These are phyloP conservation scores for Sporobolus alterniflorus DNA, from an alignment of 202 grass and related monocot genomes.

Conservation along the genomic window DNA sequence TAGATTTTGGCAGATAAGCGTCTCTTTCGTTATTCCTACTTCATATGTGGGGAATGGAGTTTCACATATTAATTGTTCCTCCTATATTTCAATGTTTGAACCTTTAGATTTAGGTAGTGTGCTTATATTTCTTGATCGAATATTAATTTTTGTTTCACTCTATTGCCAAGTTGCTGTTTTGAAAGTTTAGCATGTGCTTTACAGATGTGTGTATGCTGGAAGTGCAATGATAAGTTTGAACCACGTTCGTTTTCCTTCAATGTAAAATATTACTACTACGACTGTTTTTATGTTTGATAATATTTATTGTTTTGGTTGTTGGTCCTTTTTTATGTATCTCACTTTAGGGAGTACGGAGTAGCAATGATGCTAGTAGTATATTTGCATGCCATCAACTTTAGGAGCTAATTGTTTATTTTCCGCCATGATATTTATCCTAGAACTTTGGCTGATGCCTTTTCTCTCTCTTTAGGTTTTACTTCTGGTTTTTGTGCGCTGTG, in stretches of 20 bases:
- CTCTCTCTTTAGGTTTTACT: conserved; percentile 49
- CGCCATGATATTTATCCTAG: neutral
- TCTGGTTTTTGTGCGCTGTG: conserved; percentile 97
- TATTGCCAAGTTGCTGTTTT: neutral
- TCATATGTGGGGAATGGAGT: conserved; percentile 1
- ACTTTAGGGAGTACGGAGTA: neutral
- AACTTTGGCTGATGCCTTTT: conserved; percentile 21
- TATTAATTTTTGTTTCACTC: neutral
- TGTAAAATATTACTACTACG: neutral
- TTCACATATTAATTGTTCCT: neutral
- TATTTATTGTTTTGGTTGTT: neutral
- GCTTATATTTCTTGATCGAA: neutral
- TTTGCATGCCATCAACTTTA: conserved; percentile 13
- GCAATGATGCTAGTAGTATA: neutral
- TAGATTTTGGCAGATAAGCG: neutral
- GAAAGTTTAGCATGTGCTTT: neutral
- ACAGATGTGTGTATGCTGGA: neutral
- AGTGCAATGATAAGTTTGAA: neutral
- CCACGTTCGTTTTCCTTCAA: neutral
- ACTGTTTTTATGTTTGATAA: neutral
- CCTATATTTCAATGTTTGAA: neutral
- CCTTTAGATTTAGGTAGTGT: neutral
- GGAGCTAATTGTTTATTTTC: neutral
- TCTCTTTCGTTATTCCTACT: neutral
- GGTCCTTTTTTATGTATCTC: neutral